These are phyloP conservation scores for Cladophialophora bantiana DNA, from an alignment of 2,329 filamentous ascomycete species.

Conservation along the genomic window DNA sequence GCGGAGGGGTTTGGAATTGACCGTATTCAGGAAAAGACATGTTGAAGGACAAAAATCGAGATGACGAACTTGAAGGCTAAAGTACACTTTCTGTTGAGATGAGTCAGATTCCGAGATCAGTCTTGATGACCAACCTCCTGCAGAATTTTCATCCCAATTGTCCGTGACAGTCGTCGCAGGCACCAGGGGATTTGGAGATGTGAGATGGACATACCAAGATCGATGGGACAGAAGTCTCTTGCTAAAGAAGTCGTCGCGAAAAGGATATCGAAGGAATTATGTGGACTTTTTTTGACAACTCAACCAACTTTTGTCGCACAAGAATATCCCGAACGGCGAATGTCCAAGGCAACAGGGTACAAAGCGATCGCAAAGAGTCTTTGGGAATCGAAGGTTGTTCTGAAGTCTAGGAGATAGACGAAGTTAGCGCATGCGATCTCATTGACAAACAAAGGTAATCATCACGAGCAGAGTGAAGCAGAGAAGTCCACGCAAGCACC, in stretches of 20 bases:
- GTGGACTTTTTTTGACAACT: slow-evolving; percentile 24
- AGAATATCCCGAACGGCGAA: slow-evolving; percentile 35
- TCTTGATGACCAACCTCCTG: not conserved
- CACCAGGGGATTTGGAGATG: not conserved
- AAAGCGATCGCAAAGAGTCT: slow-evolving; percentile 33
- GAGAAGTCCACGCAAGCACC: not conserved
- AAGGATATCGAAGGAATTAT: slow-evolving; percentile 32
- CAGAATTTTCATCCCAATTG: not conserved
- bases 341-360: slow-evolving; percentile 33
- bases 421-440: slow-evolving; percentile 27
- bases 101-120: slow-evolving; percentile 19
- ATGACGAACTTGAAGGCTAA: slow-evolving; percentile 25
- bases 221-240: slow-evolving; percentile 19
- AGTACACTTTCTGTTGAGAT: slow-evolving; percentile 25
- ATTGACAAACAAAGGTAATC: not conserved
- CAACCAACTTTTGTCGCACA: slow-evolving; percentile 36
- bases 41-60: slow-evolving; percentile 42
- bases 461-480: not conserved
- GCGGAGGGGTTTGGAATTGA: slow-evolving; percentile 65
- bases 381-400: slow-evolving; percentile 33
- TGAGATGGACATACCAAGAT: slow-evolving; percentile 25
- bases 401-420: slow-evolving; percentile 28
- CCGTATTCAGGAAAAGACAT: slow-evolving; percentile 72
- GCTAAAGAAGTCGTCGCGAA: slow-evolving; percentile 18
- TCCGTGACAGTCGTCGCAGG: not conserved